Evolutionary conservation across 768 basidiomycete genomes (phyloP).

Genomic region (Gyrodon lividus): DNA sequence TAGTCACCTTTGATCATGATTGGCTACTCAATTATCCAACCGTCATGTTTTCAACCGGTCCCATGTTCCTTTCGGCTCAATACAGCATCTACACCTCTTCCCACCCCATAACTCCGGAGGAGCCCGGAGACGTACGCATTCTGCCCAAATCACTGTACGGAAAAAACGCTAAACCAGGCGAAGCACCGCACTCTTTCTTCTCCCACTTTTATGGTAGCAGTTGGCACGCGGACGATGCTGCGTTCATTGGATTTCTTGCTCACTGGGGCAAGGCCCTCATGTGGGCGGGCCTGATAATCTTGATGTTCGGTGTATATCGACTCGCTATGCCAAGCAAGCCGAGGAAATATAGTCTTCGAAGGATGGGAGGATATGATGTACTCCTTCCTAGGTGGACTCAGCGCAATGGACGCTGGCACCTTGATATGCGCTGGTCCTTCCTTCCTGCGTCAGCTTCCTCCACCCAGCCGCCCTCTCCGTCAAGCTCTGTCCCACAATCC

Average conservation of each 20-base stretch:
- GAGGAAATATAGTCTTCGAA: conserved; percentile 56
- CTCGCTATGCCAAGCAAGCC: conserved; percentile 55
- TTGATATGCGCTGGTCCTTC: conserved; percentile 60
- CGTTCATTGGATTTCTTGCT: conserved; percentile 92
- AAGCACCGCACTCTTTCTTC: conserved; percentile 92
- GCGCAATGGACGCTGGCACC: conserved; percentile 69
- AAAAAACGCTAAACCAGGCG: conserved; percentile 83
- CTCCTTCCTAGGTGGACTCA: conserved; percentile 73
- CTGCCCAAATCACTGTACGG: conserved; percentile 97
- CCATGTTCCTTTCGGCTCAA: conserved; percentile 97
- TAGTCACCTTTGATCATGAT: conserved; percentile 87
- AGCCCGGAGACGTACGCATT: conserved; percentile 78
- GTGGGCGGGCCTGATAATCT: conserved; percentile 75
- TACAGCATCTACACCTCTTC: conserved; percentile 83
- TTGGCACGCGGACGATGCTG: conserved; percentile 98
- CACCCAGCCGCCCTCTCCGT: conserved; percentile 45
- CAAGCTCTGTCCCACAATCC: conserved; percentile 46
- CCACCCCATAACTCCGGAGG: conserved; percentile 51
- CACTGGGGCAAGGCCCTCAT: conserved; percentile 86
- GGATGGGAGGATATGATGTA: conserved; percentile 74
- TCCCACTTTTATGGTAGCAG: conserved; percentile 97
- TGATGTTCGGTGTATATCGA: conserved; percentile 67
- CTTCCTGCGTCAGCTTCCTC: conserved; percentile 43
- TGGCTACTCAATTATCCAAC: conserved; percentile 98
- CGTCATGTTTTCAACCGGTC: conserved; percentile 99